Conservation (phyloP, 1,284 basidiomycete genomes). For the Ustilago hordei region DNA sequence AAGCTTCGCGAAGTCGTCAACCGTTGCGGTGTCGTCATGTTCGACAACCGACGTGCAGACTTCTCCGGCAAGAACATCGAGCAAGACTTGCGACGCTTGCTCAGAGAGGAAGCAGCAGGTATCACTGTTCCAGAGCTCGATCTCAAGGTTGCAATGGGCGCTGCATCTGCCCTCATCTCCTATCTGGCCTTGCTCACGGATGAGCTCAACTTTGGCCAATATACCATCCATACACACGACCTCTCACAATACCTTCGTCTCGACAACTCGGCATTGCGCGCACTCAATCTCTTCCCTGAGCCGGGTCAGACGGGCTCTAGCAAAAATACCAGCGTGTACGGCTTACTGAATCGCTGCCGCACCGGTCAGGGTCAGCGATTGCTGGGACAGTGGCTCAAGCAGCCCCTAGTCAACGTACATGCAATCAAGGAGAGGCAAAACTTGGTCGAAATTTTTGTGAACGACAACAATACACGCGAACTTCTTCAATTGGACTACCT, state of each 20-base stretch:
- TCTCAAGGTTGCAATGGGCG: conserved; percentile 81
- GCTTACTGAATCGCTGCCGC: conserved; percentile 93
- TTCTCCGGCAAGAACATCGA: conserved; percentile 84
- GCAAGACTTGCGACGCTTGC: conserved; percentile 84
- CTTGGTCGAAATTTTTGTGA: conserved; percentile 86
- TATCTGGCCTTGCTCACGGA: conserved; percentile 89
- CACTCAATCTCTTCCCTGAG: conserved; percentile 86
- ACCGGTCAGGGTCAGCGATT: conserved; percentile 94
- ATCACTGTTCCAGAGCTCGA: conserved; percentile 76
- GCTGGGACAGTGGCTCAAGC: conserved; percentile 93
- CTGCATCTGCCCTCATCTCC: conserved; percentile 82
- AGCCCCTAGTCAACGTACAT: conserved; percentile 92
- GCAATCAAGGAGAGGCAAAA: conserved; percentile 76
- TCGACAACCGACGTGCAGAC: conserved; percentile 83
- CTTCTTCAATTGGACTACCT: conserved; percentile 85
- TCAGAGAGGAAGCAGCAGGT: conserved; percentile 71
- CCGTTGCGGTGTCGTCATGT: conserved; percentile 88
- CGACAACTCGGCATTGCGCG: conserved; percentile 92
- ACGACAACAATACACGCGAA: conserved; percentile 80
- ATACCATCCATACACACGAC: conserved; percentile 86
- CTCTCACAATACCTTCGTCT: conserved; percentile 94
- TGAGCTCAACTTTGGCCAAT: conserved; percentile 83
- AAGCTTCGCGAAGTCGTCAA: conserved; percentile 74
- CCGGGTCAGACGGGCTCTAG: conserved; percentile 49
- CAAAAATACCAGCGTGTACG: conserved; percentile 77